Percentiles rank a stretch among this genome's conserved stretches.
These are phyloP conservation scores for Cladosporium velox DNA, from an alignment of 2,329 filamentous ascomycete species.

Conservation along the genomic window DNA sequence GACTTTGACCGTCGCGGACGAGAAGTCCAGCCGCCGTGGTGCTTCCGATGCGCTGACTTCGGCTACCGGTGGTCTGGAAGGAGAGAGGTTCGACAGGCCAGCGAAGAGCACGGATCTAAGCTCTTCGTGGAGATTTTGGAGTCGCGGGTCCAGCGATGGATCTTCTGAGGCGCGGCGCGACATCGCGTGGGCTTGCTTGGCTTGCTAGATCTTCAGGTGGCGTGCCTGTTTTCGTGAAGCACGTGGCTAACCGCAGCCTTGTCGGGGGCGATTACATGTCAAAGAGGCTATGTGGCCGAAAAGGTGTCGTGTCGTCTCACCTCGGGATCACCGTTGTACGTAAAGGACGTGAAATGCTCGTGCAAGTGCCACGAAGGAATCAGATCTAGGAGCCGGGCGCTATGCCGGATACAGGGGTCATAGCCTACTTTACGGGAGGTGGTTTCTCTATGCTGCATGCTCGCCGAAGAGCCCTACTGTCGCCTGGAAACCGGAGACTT, in stretches of 20 bases:
- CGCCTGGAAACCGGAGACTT: not conserved
- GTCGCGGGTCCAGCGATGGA: constrained; percentile 1
- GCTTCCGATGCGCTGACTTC: constrained; percentile 4
- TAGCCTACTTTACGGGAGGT: not conserved
- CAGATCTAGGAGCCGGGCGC: not conserved
- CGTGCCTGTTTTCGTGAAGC: not conserved
- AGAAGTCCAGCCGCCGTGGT: not conserved
- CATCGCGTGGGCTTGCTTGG: not conserved
- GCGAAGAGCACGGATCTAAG: constrained; percentile 11
- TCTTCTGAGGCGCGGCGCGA: constrained; percentile 3
- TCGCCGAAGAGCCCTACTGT: not conserved
- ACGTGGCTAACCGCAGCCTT: not conserved
- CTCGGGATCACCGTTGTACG: not conserved
- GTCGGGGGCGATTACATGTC: not conserved
- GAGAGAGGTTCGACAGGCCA: constrained; percentile 9
- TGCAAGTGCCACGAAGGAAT: not conserved
- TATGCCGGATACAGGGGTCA: not conserved
- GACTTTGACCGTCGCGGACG: constrained; percentile 3
- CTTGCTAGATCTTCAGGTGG: not conserved
- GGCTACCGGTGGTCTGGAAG: not conserved
- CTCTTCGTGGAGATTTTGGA: constrained; percentile 11
- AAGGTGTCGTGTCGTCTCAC: not conserved
- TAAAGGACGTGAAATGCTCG: not conserved
- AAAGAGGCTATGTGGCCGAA: not conserved
- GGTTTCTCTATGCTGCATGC: not conserved